Evolutionary conservation across 1,284 basidiomycete species (phyloP), one percentile per base, ranked within the genome.

Genomic region (Cerrena zonata): DNA sequence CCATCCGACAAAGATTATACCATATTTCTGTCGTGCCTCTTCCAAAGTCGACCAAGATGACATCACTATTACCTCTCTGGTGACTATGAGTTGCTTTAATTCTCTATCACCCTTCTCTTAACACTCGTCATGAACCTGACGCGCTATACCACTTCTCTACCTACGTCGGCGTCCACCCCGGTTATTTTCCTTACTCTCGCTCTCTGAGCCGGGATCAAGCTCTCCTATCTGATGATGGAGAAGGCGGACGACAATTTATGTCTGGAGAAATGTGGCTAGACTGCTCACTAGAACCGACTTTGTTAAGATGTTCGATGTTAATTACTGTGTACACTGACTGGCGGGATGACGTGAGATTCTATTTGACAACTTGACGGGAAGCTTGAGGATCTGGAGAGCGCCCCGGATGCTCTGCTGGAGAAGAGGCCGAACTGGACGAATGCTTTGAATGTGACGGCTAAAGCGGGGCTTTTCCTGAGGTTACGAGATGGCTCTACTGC

Each of bases 261-360:
- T 87, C 37, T 92, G 90, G 87, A 77, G 90, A 38, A 92, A 92
- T 63, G 77, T 83, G 30, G 90, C 90, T 11, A 79, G 90, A 39
- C 72, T 89, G 49, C 89, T 89, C 60, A 84, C 89, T 1, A 77
- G 88, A 12, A 91, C 89, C 3, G 78, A 86, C 55, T 89, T 80
- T 58, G 79, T 91, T 47, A 88, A 92, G 83, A 89, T 91, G 83
- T 79, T 93, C 49, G 91, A 92, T 65, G 84, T 91, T 53, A 89
- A 92, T 64, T 92, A 84, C 79, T 37, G 67, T 89, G 5, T 91
- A 88, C 61, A 91, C 91, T 46, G 79, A 89, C 66, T 88, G 91
- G 66, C 75, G 86, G 49, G 64, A 63, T 19, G 73, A 79, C 10
- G 70, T 90, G 72, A 48, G 64, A 60, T 23, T 58, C 60, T 5